Evolutionary conservation across 345 rosid species (phyloP).

Genomic region (Citrus reticulata): DNA sequence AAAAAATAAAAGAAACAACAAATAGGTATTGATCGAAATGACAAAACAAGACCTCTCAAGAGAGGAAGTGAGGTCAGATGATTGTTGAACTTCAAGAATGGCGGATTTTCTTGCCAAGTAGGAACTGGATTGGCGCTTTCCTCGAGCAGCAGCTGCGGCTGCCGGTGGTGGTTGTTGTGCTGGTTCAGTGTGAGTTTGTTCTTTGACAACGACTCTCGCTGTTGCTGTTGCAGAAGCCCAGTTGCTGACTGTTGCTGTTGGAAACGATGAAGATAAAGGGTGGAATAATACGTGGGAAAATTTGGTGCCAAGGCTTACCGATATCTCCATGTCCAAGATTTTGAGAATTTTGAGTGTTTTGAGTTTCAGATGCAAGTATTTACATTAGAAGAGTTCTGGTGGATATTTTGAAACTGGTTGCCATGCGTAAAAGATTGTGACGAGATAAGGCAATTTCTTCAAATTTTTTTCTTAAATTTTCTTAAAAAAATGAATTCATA

Average conservation of each 20-base stretch:
- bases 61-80: constrained; percentile 51
- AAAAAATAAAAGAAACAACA: not conserved
- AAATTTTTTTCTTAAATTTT: too few species aligned
- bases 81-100: constrained; percentile 50
- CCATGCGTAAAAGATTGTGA: too few species aligned
- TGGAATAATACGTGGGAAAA: constrained; percentile 23
- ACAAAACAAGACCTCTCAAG: constrained; percentile 46
- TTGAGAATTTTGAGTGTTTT: not conserved
- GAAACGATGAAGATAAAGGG: constrained; percentile 17
- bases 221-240: constrained; percentile 9
- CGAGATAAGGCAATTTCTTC: too few species aligned
- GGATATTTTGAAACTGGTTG: not conserved
- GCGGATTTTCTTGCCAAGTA: constrained; percentile 68
- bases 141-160: constrained; percentile 4
- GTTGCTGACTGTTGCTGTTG: constrained; percentile 12
- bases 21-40: not conserved
- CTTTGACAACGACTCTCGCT: constrained; percentile 10
- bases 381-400: not conserved
- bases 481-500: too few species aligned
- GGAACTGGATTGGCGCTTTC: constrained; percentile 45
- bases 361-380: not conserved
- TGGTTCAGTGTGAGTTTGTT: constrained; percentile 21
- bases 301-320: constrained; percentile 18
- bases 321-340: constrained; percentile 39
- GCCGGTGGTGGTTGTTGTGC: not conserved